A percentile compares a stretch with the other conserved stretches of the same genome.
Evolutionary conservation across 148 eudicot species (phyloP).

Genomic region (Chenopodium quinoa): DNA sequence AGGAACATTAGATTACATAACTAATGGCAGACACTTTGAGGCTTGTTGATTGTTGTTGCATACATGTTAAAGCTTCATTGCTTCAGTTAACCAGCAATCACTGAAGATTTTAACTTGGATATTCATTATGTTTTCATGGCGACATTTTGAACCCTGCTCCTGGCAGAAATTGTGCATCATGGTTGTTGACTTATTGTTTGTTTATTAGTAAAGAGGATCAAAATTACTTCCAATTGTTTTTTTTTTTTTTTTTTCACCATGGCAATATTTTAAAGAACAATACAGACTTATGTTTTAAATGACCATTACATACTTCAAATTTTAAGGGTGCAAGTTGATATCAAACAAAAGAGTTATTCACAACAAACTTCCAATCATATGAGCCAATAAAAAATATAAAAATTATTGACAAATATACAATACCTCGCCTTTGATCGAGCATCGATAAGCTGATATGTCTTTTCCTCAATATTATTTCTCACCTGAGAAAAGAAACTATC

Average conservation of each 20-base stretch:
- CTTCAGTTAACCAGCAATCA: background rate
- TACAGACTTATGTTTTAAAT: background rate
- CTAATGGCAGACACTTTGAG: background rate
- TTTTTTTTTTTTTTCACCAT: background rate
- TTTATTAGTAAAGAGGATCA: no score
- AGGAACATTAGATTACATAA: background rate
- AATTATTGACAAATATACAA: background rate
- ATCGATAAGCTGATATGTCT: slow-evolving; percentile 68
- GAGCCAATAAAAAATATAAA: background rate
- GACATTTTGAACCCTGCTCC: no score
- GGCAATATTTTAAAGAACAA: background rate
- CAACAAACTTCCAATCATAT: background rate
- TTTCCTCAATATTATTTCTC: slow-evolving; percentile 62
- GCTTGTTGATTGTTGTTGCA: no score
- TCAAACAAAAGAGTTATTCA: background rate
- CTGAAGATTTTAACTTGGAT: no score
- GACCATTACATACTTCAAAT: background rate
- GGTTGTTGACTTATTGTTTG: no score
- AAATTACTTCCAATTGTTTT: no score
- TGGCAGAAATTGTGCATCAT: no score
- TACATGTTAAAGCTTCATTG: background rate
- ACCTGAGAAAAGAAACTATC: slow-evolving; percentile 44
- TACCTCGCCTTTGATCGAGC: slow-evolving; percentile 95
- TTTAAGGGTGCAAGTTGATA: background rate
- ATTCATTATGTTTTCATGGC: no score